These are phyloP conservation scores for Penicillium coffeae DNA, from an alignment of 495 filamentous ascomycete genomes.

Conservation along the genomic window DNA sequence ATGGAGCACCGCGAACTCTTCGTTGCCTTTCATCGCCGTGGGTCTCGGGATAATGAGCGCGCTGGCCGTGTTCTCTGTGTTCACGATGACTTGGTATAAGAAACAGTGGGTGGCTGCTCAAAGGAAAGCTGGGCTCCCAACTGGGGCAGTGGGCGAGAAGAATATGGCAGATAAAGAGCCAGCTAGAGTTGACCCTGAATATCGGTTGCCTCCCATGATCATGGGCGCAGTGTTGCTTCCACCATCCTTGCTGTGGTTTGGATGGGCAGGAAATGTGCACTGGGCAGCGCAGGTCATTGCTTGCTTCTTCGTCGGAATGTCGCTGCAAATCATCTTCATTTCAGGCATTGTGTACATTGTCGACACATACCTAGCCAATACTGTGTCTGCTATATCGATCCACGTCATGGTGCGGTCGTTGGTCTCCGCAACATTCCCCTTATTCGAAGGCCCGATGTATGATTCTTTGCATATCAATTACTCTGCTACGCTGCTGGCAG, in stretches of 20 bases:
- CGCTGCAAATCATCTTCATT: conserved; percentile 28
- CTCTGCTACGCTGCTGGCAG: conserved; percentile 56
- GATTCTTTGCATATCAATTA: conserved; percentile 52
- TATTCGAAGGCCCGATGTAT: conserved; percentile 24
- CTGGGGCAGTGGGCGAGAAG: not conserved
- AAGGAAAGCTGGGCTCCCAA: too few relatives aligned
- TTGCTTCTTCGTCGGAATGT: conserved; percentile 24
- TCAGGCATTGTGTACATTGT: conserved; percentile 48
- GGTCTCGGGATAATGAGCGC: conserved; percentile 35
- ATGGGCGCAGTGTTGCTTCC: conserved; percentile 48
- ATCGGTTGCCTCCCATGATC: conserved; percentile 51
- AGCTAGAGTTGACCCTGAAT: conserved; percentile 36
- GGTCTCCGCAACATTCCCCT: conserved; percentile 44
- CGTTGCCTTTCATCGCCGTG: conserved; percentile 53
- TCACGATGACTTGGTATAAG: conserved; percentile 27
- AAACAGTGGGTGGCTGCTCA: conserved; percentile 12
- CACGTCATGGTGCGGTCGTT: conserved; percentile 59
- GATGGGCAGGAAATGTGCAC: conserved; percentile 41
- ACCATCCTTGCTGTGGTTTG: conserved; percentile 54
- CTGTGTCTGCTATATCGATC: conserved; percentile 54
- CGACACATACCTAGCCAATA: conserved; percentile 50
- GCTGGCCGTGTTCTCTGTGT: conserved; percentile 14
- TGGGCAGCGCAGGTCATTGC: conserved; percentile 23
- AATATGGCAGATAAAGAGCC: not conserved
- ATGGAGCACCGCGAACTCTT: conserved; percentile 33